These are phyloP conservation scores for Cercophora samala DNA, from an alignment of 495 filamentous ascomycete species.

Conservation along the genomic window DNA sequence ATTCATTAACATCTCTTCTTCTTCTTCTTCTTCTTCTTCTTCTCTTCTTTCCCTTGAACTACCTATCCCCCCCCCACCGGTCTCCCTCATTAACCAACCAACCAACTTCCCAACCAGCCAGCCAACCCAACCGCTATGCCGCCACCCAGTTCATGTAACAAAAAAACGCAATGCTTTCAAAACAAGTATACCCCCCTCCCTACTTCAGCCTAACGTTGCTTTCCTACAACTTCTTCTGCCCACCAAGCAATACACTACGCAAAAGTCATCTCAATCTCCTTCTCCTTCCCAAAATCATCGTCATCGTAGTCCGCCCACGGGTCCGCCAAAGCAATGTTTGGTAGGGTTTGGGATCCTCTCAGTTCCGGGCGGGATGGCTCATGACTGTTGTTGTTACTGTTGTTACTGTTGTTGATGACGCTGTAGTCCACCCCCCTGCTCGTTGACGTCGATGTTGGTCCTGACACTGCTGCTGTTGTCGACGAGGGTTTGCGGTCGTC, in stretches of 20 bases:
- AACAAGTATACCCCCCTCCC: background rate
- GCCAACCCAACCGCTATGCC: background rate
- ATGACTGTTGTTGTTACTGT: constrained; percentile 8
- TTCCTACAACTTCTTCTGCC: too few relatives aligned
- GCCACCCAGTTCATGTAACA: background rate
- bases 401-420: constrained; percentile 10
- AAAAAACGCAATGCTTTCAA: background rate
- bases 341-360: constrained; percentile 40
- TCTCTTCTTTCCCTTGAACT: background rate
- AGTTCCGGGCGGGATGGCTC: constrained; percentile 40
- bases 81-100: background rate
- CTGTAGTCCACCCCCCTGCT: constrained; percentile 23
- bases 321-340: constrained; percentile 57
- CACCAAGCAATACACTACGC: constrained; percentile 36
- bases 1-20: background rate
- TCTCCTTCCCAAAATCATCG: constrained; percentile 63
- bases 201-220: background rate
- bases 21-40: too few relatives aligned
- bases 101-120: background rate
- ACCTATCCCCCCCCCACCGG: background rate
- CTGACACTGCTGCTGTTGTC: constrained; percentile 17
- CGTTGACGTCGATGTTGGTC: constrained; percentile 32
- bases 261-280: constrained; percentile 79
- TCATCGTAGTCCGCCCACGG: constrained; percentile 83
- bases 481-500: constrained; percentile 38